A percentile compares a stretch with the other conserved stretches of the same genome.
Evolutionary conservation across 148 eudicot genomes (phyloP).

Genomic region (Rhododendron ferrugineum): DNA sequence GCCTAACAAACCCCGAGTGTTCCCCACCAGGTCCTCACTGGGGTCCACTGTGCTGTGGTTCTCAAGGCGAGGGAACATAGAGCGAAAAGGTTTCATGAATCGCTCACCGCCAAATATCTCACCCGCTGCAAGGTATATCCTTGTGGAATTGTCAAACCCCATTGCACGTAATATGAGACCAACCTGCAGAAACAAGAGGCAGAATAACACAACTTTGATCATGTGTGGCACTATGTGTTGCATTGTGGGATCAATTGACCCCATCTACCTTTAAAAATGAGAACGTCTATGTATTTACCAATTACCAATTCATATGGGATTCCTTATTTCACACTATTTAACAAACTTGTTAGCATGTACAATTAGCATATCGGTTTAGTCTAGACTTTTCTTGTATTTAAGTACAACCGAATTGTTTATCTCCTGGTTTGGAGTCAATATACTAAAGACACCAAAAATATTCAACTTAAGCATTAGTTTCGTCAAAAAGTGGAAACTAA

Average conservation of each 20-base stretch:
- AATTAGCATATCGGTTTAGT: neutral
- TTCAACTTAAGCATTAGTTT: neutral
- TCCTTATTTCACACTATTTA: neutral
- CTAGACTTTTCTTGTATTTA: neutral
- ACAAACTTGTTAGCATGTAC: neutral
- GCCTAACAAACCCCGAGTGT: constrained; percentile 61
- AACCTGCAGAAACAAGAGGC: constrained; percentile 44
- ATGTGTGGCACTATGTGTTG: neutral
- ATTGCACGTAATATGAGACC: constrained; percentile 72
- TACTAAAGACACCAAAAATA: neutral
- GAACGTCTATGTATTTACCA: neutral
- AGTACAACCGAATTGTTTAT: neutral
- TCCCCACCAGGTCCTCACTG: constrained; percentile 66
- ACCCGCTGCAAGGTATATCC: constrained; percentile 89
- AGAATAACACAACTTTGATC: neutral
- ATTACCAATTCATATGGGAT: neutral
- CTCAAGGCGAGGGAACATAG: constrained; percentile 83
- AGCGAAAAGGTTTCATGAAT: constrained; percentile 80
- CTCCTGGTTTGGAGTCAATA: neutral
- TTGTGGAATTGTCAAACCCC: constrained; percentile 81
- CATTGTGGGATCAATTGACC: neutral
- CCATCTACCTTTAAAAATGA: neutral
- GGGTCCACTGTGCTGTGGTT: constrained; percentile 78
- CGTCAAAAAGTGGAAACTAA: neutral
- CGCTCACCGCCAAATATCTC: constrained; percentile 83